Percentiles rank a stretch among this genome's conserved stretches.
Conservation (phyloP, 345 rosid genomes). For the Leavenworthia alabamica region DNA sequence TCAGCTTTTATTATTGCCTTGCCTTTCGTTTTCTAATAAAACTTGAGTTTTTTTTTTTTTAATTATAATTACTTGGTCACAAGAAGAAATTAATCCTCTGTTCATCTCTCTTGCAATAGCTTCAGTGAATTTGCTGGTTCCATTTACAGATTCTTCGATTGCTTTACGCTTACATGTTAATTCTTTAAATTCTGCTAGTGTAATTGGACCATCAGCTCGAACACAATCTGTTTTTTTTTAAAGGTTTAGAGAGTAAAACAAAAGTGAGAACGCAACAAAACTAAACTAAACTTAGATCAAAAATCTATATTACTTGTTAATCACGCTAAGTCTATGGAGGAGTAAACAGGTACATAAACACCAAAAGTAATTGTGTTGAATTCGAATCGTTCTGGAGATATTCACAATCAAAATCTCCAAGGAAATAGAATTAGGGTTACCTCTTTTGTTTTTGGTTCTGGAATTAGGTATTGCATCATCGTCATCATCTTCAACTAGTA, state of each 20-base stretch:
- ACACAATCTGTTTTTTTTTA: slow-evolving; percentile 46
- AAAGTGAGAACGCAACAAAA: neutral
- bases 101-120: slow-evolving; percentile 69
- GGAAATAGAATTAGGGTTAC: neutral
- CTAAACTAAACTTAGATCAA: neutral
- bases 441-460: slow-evolving; percentile 31
- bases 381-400: neutral
- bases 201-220: slow-evolving; percentile 47
- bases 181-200: slow-evolving; percentile 54
- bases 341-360: neutral
- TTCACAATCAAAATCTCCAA: neutral
- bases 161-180: slow-evolving; percentile 56
- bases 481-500: neutral
- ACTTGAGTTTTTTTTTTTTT: neutral
- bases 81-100: slow-evolving; percentile 53
- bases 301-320: neutral
- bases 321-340: neutral
- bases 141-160: slow-evolving; percentile 60
- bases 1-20: neutral
- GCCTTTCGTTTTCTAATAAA: neutral
- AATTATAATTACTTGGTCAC: slow-evolving; percentile 68
- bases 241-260: neutral
- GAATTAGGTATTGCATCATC: slow-evolving; percentile 24
- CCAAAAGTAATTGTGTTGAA: neutral
- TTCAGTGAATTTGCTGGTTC: slow-evolving; percentile 43